These are phyloP conservation scores for Protomyces lactucae-debilis DNA, from an alignment of 1,139 yeast species.

Conservation along the genomic window DNA sequence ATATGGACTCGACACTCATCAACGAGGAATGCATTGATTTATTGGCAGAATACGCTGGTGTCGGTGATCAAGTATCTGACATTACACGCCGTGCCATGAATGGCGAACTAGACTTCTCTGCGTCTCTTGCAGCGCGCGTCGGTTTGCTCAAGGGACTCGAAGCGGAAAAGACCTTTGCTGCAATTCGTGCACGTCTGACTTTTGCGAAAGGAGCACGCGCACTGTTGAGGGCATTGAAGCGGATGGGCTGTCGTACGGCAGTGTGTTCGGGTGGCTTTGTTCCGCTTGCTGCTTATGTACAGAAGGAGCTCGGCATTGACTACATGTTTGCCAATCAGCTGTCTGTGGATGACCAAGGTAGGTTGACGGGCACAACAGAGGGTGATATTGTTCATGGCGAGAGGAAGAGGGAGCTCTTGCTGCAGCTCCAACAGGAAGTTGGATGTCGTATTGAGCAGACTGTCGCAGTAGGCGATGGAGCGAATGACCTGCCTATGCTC, in stretches of 20 bases:
- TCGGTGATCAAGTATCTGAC: conserved; percentile 62
- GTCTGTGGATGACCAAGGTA: conserved; percentile 39
- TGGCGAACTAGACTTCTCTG: conserved; percentile 88
- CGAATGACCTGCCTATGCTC: conserved; percentile 95
- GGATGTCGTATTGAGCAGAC: conserved; percentile 51
- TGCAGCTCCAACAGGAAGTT: conserved; percentile 62
- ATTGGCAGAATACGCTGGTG: conserved; percentile 83
- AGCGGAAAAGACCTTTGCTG: conserved; percentile 72
- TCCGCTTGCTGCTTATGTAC: conserved; percentile 76
- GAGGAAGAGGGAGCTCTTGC: conserved; percentile 68
- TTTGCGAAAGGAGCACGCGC: conserved; percentile 81
- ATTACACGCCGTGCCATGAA: conserved; percentile 96
- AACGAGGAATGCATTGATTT: conserved; percentile 95
- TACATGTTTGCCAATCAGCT: conserved; percentile 83
- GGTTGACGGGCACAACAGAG: conserved; percentile 50
- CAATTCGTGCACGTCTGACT: conserved; percentile 59
- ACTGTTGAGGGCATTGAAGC: conserved; percentile 58
- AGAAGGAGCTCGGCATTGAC: conserved; percentile 64
- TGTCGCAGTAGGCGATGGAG: conserved; percentile 96
- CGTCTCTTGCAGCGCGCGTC: conserved; percentile 73
- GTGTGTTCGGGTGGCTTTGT: conserved; percentile 94
- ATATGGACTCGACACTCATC: conserved; percentile 96
- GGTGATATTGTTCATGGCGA: conserved; percentile 86
- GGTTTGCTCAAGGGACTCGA: conserved; percentile 67
- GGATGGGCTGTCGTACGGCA: conserved; percentile 63